Conservation (phyloP, 2,329 filamentous ascomycete genomes). For the Colletotrichum lentis region DNA sequence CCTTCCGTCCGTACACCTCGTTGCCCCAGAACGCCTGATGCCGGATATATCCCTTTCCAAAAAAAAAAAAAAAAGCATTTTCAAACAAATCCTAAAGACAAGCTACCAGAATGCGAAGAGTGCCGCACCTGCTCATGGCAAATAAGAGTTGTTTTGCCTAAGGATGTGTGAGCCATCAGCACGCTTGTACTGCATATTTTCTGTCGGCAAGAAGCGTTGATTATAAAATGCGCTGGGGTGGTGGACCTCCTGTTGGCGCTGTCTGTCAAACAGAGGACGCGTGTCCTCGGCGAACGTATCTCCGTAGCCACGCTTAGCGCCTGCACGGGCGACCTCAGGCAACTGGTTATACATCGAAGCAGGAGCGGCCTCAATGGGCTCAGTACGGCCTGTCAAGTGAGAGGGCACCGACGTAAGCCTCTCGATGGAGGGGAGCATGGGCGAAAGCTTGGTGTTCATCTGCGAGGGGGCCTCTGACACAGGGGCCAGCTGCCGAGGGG, state of each 20-base stretch:
- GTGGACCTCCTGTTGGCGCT: slow-evolving; percentile 49
- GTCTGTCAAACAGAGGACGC: slow-evolving; percentile 49
- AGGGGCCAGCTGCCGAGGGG: slow-evolving; percentile 42
- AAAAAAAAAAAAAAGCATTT: background rate
- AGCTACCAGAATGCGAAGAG: slow-evolving; percentile 15
- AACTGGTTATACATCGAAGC: background rate
- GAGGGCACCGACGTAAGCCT: slow-evolving; percentile 1
- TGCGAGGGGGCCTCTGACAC: slow-evolving; percentile 49
- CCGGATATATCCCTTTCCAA: background rate
- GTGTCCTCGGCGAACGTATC: slow-evolving; percentile 37
- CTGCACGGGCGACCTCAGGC: slow-evolving; percentile 23
- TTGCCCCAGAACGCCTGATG: slow-evolving; percentile 8
- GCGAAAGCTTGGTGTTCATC: slow-evolving; percentile 12
- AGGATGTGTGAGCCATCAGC: slow-evolving; percentile 46
- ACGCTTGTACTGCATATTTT: slow-evolving; percentile 44
- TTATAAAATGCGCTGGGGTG: slow-evolving; percentile 6
- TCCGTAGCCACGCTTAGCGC: slow-evolving; percentile 36
- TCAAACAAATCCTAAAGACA: background rate
- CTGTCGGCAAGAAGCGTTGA: background rate
- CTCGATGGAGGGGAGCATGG: slow-evolving; percentile 18
- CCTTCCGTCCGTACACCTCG: background rate
- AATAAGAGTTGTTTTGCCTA: background rate
- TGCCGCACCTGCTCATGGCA: background rate
- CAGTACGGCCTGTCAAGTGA: background rate
- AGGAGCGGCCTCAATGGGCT: slow-evolving; percentile 34